phyloP scores from a whole-genome alignment of 2,329 filamentous ascomycete species.

The Sordariomycetes sp. region DNA sequence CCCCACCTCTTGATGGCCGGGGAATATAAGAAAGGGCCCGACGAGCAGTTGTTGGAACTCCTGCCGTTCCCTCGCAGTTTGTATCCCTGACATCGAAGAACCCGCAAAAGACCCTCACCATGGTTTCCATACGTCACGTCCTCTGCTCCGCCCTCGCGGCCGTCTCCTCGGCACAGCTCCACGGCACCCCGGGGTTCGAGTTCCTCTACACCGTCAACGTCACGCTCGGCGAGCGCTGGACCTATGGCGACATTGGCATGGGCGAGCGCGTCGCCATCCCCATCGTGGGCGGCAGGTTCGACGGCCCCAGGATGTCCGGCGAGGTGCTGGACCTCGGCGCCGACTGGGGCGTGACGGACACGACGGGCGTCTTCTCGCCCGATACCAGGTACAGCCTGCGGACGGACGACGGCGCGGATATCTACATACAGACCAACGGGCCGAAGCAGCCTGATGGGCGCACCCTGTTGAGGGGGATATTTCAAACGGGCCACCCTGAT shows the following conservation, averaged over 20 bases:
- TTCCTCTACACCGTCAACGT: conserved; percentile 4
- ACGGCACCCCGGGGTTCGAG: conserved; percentile 1
- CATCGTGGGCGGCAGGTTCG: conserved; percentile 20
- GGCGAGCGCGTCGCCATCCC: conserved; percentile 19
- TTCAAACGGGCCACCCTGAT: conserved; percentile 19
- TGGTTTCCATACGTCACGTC: background rate
- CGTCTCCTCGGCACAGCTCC: background rate
- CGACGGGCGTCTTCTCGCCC: conserved; percentile 20
- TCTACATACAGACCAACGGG: conserved; percentile 21
- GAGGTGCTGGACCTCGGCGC: conserved; percentile 16
- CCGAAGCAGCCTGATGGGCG: conserved; percentile 19
- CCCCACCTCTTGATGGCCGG: no score
- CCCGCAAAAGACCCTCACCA: no score
- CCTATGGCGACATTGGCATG: conserved; percentile 17
- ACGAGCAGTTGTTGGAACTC: no score
- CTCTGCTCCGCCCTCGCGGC: background rate
- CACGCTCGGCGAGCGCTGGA: conserved; percentile 1
- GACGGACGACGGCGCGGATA: conserved; percentile 22
- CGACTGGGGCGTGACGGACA: conserved; percentile 22
- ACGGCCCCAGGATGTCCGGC: conserved; percentile 18
- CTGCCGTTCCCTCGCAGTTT: background rate
- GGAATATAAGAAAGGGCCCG: no score
- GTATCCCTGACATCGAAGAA: no score
- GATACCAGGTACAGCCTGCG: conserved; percentile 23
- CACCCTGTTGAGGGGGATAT: conserved; percentile 11